phyloP scores from a whole-genome alignment of 805 yeast genomes.

The Schwanniomyces vanrijiae region DNA sequence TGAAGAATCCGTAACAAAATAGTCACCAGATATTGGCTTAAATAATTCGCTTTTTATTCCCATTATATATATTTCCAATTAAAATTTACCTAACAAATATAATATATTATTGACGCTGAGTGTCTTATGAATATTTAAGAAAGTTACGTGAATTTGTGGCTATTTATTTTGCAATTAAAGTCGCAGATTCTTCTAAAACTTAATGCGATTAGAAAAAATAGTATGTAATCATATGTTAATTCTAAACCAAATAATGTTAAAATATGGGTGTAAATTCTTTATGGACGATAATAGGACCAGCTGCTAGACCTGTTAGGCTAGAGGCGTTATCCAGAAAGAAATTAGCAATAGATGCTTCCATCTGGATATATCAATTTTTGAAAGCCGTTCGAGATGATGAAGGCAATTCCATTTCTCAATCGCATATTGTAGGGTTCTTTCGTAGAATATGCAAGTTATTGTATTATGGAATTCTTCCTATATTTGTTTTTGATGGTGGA shows the following conservation, averaged over 20 bases:
- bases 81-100: neutral
- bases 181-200: neutral
- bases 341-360: slow-evolving; percentile 96
- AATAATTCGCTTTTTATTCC: neutral
- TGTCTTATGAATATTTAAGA: neutral
- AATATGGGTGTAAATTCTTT: slow-evolving; percentile 93
- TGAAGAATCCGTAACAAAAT: neutral
- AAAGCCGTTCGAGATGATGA: slow-evolving; percentile 89
- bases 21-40: neutral
- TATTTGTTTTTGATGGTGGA: slow-evolving; percentile 94
- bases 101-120: neutral
- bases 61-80: neutral
- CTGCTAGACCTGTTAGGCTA: slow-evolving; percentile 85
- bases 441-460: slow-evolving; percentile 87
- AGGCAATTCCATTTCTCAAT: slow-evolving; percentile 72
- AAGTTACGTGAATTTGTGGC: slow-evolving; percentile 1
- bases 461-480: slow-evolving; percentile 83
- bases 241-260: neutral
- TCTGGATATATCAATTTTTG: slow-evolving; percentile 96
- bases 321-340: slow-evolving; percentile 78
- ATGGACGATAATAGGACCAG: slow-evolving; percentile 89
- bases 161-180: slow-evolving; percentile 1
- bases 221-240: neutral
- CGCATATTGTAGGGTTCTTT: slow-evolving; percentile 95
- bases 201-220: neutral